A percentile compares a stretch with the other conserved stretches of the same genome.
phyloP scores from a whole-genome alignment of 306 rosid genomes.

The Adenanthera pavonina region DNA sequence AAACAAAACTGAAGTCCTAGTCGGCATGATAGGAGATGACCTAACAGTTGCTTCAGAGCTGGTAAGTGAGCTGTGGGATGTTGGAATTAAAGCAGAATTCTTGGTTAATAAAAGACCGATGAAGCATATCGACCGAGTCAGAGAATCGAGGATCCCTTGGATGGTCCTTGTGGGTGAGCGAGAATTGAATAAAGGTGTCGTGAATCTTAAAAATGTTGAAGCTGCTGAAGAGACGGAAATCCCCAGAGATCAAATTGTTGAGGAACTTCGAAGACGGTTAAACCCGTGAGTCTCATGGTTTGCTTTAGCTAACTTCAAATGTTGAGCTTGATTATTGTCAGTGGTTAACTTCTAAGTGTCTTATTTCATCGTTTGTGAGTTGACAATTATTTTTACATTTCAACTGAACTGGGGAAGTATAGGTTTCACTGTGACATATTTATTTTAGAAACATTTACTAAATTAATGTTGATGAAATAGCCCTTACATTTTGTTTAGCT shows the following conservation, averaged over 20 bases:
- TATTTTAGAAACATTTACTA: conserved; percentile 4
- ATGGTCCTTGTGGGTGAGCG: conserved; percentile 80
- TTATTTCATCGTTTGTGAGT: background rate
- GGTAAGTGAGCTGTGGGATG: conserved; percentile 78
- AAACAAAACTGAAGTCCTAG: conserved; percentile 81
- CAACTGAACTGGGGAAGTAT: background rate
- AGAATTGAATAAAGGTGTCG: conserved; percentile 67
- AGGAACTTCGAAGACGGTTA: conserved; percentile 66
- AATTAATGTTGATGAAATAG: background rate
- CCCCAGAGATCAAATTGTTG: conserved; percentile 58
- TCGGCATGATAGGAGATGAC: conserved; percentile 81
- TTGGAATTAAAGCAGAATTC: conserved; percentile 64
- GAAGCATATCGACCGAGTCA: conserved; percentile 80
- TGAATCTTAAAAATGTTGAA: conserved; percentile 62
- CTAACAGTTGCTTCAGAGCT: conserved; percentile 68
- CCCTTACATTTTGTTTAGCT: background rate
- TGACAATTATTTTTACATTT: background rate
- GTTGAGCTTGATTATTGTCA: background rate
- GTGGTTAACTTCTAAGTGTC: background rate
- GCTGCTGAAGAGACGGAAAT: conserved; percentile 47
- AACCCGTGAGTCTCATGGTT: conserved; percentile 26
- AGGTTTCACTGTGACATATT: conserved; percentile 7
- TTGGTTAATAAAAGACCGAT: conserved; percentile 60
- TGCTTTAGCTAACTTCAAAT: background rate
- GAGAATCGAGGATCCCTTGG: conserved; percentile 85